Percentiles rank a stretch among this genome's conserved stretches.
Evolutionary conservation across 495 filamentous ascomycete genomes (phyloP).

Genomic region (Aspergillus affinis): DNA sequence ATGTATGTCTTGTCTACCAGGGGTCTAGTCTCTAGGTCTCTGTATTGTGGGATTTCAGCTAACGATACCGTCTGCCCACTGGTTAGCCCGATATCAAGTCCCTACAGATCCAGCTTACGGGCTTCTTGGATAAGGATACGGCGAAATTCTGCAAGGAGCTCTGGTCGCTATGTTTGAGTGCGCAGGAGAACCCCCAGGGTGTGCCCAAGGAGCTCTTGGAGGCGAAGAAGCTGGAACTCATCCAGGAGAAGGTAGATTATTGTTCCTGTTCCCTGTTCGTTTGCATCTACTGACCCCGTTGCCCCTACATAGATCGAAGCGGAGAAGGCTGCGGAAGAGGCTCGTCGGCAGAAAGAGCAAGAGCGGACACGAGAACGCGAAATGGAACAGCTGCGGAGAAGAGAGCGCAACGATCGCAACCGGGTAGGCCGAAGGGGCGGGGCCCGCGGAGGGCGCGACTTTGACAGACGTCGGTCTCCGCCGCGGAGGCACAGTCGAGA

Average conservation of each 20-base stretch:
- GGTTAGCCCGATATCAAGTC: constrained; percentile 91
- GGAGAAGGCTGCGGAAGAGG: constrained; percentile 77
- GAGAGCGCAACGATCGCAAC: constrained; percentile 70
- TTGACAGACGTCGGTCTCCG: constrained; percentile 57
- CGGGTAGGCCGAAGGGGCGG: constrained; percentile 58
- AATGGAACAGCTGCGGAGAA: constrained; percentile 64
- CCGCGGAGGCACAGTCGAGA: constrained; percentile 55
- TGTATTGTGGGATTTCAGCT: background rate
- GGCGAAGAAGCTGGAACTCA: constrained; percentile 91
- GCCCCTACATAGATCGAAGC: constrained; percentile 63
- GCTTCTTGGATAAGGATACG: constrained; percentile 93
- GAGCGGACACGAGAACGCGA: constrained; percentile 58
- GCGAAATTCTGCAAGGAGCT: constrained; percentile 89
- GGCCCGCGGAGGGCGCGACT: constrained; percentile 45
- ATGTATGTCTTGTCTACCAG: constrained; percentile 55
- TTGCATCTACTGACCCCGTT: constrained; percentile 7
- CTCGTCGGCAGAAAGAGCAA: constrained; percentile 66
- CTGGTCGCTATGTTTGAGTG: constrained; percentile 88
- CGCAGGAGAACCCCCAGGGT: constrained; percentile 81
- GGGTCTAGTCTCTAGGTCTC: background rate
- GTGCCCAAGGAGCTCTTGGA: constrained; percentile 94
- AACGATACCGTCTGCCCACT: constrained; percentile 3
- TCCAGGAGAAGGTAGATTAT: constrained; percentile 78
- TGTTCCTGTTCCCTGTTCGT: background rate
- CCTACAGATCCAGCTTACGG: constrained; percentile 89